Conservation (phyloP, 805 yeast species). For the Myxozyma vanderwaltii region DNA sequence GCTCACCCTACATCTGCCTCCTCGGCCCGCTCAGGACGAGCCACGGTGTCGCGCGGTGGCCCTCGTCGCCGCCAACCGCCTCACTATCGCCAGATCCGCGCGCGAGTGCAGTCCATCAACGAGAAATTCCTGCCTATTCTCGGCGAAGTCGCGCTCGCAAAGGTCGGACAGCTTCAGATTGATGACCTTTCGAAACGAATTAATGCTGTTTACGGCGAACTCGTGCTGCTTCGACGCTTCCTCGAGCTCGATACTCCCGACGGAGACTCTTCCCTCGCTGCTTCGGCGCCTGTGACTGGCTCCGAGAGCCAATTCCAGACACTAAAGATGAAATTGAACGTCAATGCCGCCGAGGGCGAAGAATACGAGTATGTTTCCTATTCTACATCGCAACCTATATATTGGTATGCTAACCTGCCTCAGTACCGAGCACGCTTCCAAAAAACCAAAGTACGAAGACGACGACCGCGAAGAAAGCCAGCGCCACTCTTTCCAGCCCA, state of each 20-base stretch:
- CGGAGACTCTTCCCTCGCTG: slow-evolving; percentile 3
- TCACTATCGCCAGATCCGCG: slow-evolving; percentile 23
- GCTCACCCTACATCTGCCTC: slow-evolving; percentile 1
- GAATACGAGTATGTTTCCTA: neutral
- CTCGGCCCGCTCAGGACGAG: neutral
- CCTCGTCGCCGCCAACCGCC: slow-evolving; percentile 32
- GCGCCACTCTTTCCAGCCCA: slow-evolving; percentile 1
- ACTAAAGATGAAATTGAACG: neutral
- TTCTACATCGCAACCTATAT: neutral
- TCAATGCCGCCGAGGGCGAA: neutral
- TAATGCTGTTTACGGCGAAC: slow-evolving; percentile 26
- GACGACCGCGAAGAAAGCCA: slow-evolving; percentile 3
- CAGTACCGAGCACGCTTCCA: slow-evolving; percentile 5
- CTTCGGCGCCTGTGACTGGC: neutral
- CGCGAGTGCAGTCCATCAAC: slow-evolving; percentile 21
- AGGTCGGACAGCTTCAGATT: slow-evolving; percentile 27
- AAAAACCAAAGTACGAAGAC: slow-evolving; percentile 8
- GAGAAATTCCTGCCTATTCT: slow-evolving; percentile 32
- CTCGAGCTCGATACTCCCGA: slow-evolving; percentile 27
- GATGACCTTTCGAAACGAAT: slow-evolving; percentile 16
- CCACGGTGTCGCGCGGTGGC: slow-evolving; percentile 8
- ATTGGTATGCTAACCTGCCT: neutral
- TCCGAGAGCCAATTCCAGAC: slow-evolving; percentile 3
- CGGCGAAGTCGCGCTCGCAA: slow-evolving; percentile 32
- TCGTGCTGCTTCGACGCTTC: slow-evolving; percentile 19